Conservation (phyloP, 2,329 filamentous ascomycete genomes). For the Microdochium nivale region DNA sequence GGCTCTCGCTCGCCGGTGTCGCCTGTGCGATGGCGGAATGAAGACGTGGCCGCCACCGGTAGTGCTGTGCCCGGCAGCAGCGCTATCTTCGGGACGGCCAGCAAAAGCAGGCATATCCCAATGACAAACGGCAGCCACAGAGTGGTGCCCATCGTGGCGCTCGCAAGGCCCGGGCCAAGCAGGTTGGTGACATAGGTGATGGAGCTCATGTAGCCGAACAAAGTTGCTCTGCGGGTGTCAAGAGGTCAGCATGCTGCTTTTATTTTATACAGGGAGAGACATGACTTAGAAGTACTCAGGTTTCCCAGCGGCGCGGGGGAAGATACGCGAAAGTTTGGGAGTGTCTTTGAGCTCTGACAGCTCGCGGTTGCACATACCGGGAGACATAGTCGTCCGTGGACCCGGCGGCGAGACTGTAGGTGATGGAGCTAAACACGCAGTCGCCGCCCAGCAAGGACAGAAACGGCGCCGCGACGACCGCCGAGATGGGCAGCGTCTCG, state of each 20-base stretch:
- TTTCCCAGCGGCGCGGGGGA: no score
- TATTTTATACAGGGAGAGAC: conserved; percentile 4
- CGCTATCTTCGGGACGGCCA: conserved; percentile 22
- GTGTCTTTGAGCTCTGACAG: no score
- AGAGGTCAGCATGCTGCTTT: no score
- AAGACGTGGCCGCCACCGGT: neutral
- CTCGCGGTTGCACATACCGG: conserved; percentile 21
- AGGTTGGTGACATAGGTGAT: conserved; percentile 36
- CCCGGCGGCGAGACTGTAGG: conserved; percentile 34
- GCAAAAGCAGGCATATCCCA: conserved; percentile 24
- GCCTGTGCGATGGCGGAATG: neutral
- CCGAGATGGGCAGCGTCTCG: conserved; percentile 23
- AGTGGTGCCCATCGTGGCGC: conserved; percentile 32
- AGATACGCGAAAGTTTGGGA: no score
- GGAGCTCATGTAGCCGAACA: conserved; percentile 42
- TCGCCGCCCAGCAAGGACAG: conserved; percentile 39
- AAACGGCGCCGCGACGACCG: conserved; percentile 29
- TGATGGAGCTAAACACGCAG: conserved; percentile 41
- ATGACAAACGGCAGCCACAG: conserved; percentile 36
- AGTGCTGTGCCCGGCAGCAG: conserved; percentile 18
- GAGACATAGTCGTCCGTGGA: conserved; percentile 32
- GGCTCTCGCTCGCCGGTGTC: conserved; percentile 22
- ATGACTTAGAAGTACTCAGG: no score
- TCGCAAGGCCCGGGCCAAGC: conserved; percentile 35
- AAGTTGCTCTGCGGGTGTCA: conserved; percentile 30